Evolutionary conservation across 306 rosid genomes (phyloP), one percentile per base, ranked within the genome.

Genomic region (Gastrolobium villosum): DNA sequence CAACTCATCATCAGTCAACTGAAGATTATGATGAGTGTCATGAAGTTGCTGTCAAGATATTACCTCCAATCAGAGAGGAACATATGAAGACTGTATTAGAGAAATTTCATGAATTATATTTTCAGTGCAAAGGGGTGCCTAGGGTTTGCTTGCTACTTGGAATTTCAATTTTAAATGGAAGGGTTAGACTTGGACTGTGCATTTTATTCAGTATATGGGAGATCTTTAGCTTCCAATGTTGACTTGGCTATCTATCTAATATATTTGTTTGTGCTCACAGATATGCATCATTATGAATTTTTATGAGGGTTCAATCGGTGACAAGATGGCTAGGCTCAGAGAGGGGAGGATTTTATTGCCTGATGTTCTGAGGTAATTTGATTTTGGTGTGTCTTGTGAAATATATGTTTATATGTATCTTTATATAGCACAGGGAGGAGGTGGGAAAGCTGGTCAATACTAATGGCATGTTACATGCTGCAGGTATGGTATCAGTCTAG

Each of bases 11-110:
- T 83, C 98, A 83, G 72, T 89, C 99, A 41, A 88, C 92, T 64
- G 86, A 87, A 64, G 94, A 92, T 72, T 88, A 80, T 75, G 98
- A 92, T 13, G 89, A 88, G 79, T 75, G 74, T 78, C 97, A 90
- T 84, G 99, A 94, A 88, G 97, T 95, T 78, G 97, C 99, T 66
- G 84, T 85, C 78, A 95, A 95, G 88, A 87, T 95, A 92, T 81
- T 95, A 49, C 77, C 83, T 79, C 83, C 88, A 15, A 80, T 89
- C 60, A 88, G 77, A 82, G 99, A 94, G 78, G 93, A 88, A 4
- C 87, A 82, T 65, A 46, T 87, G 87, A 95, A 66, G 84, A 81
- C 34, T 65, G 81, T 87, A 43, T 48, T 95, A 55, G 87, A 89
- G 52, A 95, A 89, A 75, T 85, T 95, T 35, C 76, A 81, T 65